Conservation (phyloP, 2,329 filamentous ascomycete genomes). For the Chaetomiaceae sp. region DNA sequence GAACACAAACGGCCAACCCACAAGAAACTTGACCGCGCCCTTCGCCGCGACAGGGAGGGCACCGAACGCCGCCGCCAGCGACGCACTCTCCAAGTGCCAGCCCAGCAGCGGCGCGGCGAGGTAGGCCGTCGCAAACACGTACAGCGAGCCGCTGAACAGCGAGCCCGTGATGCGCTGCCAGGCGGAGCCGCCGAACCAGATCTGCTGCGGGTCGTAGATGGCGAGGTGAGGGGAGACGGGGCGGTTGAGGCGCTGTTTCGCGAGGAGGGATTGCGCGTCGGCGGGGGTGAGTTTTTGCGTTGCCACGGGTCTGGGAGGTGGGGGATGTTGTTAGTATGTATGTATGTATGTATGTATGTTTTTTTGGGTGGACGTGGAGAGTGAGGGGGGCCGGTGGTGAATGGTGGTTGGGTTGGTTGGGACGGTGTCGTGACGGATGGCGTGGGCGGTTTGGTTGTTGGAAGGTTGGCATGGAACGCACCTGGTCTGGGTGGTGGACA, state of each 20-base stretch:
- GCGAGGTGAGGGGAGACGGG: slow-evolving; percentile 78
- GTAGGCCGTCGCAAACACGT: slow-evolving; percentile 76
- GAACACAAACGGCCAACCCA: slow-evolving; percentile 55
- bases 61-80: slow-evolving; percentile 55
- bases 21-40: slow-evolving; percentile 48
- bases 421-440: neutral
- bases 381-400: neutral
- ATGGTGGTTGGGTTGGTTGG: neutral
- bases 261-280: slow-evolving; percentile 61
- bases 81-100: slow-evolving; percentile 53
- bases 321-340: no score
- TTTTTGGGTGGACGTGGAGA: no score
- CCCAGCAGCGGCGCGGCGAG: slow-evolving; percentile 70
- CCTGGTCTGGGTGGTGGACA: slow-evolving; percentile 41
- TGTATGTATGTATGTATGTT: no score
- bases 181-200: slow-evolving; percentile 66
- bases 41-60: slow-evolving; percentile 54
- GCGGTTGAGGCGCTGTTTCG: slow-evolving; percentile 70
- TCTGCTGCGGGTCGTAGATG: slow-evolving; percentile 84
- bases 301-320: slow-evolving; percentile 48
- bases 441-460: neutral
- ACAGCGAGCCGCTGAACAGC: slow-evolving; percentile 65
- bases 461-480: slow-evolving; percentile 28
- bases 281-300: slow-evolving; percentile 51
- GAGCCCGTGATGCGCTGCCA: slow-evolving; percentile 82